Evolutionary conservation across 768 basidiomycete genomes (phyloP).

Genomic region (Tulasnella sp.): DNA sequence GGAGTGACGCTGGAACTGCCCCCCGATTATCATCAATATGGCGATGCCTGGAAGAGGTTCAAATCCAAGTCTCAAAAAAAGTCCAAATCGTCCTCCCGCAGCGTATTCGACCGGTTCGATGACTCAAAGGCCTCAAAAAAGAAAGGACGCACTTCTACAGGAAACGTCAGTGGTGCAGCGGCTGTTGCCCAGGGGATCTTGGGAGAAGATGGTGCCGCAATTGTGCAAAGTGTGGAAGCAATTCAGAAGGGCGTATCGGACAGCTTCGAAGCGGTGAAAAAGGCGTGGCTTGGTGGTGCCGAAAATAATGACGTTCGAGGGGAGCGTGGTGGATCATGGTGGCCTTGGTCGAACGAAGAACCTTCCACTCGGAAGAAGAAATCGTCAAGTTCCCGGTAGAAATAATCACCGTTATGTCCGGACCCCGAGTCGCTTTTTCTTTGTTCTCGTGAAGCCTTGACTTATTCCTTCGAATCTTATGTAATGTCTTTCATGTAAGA

Average conservation of each 20-base stretch:
- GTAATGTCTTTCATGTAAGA: background rate
- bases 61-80: background rate
- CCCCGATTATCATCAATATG: slow-evolving; percentile 11
- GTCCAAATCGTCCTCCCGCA: background rate
- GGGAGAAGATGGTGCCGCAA: background rate
- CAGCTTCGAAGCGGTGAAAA: slow-evolving; percentile 7
- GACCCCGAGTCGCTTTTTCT: background rate
- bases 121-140: background rate
- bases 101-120: background rate
- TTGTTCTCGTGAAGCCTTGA: background rate
- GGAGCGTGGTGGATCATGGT: slow-evolving; percentile 2
- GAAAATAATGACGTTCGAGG: background rate
- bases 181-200: background rate
- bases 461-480: background rate
- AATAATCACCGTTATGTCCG: background rate
- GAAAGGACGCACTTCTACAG: background rate
- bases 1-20: slow-evolving; percentile 38
- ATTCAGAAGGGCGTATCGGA: slow-evolving; percentile 6
- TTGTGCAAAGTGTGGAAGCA: slow-evolving; percentile 10
- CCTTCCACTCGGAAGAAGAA: slow-evolving; percentile 1
- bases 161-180: background rate
- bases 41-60: slow-evolving; percentile 15
- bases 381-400: background rate
- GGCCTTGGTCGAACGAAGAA: background rate
- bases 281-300: background rate